Evolutionary conservation across 2,329 filamentous ascomycete genomes (phyloP).

Genomic region (Colletotrichum spinosum): DNA sequence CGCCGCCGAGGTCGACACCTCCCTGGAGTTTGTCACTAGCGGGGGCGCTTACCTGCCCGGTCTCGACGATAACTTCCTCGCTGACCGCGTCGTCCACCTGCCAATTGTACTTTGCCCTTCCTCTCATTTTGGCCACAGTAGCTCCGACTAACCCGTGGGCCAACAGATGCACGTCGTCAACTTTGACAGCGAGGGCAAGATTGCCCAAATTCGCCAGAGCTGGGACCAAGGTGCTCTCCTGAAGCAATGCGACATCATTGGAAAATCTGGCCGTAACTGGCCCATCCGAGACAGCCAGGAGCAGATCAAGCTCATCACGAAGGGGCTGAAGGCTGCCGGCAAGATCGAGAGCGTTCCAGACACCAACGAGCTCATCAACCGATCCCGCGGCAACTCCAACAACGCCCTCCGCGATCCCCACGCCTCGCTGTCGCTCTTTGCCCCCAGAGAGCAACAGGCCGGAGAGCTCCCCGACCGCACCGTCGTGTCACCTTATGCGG

Average conservation of each 20-base stretch:
- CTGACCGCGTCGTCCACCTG: conserved; percentile 82
- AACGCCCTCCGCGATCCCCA: conserved; percentile 73
- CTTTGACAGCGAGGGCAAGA: conserved; percentile 82
- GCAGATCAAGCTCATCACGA: conserved; percentile 81
- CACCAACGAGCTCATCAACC: conserved; percentile 52
- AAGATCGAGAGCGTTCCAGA: conserved; percentile 48
- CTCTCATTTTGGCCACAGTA: neutral
- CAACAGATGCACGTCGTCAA: conserved; percentile 86
- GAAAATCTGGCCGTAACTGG: conserved; percentile 91
- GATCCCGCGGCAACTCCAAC: conserved; percentile 64
- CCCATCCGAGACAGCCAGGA: conserved; percentile 90
- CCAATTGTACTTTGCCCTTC: conserved; percentile 74
- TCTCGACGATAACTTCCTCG: conserved; percentile 93
- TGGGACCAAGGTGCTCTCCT: conserved; percentile 97
- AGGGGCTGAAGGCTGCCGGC: conserved; percentile 65
- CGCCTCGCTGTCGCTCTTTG: conserved; percentile 80
- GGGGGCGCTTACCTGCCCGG: conserved; percentile 90
- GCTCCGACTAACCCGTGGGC: conserved; percentile 17
- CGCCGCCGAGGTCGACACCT: conserved; percentile 83
- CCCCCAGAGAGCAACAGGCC: conserved; percentile 70
- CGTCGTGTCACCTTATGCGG: conserved; percentile 72
- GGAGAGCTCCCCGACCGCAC: conserved; percentile 37
- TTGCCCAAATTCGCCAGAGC: conserved; percentile 86
- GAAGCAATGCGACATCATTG: conserved; percentile 94
- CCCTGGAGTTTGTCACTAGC: conserved; percentile 81